These are phyloP conservation scores for Diaporthe vaccinii DNA, from an alignment of 2,329 filamentous ascomycete genomes.

Conservation along the genomic window DNA sequence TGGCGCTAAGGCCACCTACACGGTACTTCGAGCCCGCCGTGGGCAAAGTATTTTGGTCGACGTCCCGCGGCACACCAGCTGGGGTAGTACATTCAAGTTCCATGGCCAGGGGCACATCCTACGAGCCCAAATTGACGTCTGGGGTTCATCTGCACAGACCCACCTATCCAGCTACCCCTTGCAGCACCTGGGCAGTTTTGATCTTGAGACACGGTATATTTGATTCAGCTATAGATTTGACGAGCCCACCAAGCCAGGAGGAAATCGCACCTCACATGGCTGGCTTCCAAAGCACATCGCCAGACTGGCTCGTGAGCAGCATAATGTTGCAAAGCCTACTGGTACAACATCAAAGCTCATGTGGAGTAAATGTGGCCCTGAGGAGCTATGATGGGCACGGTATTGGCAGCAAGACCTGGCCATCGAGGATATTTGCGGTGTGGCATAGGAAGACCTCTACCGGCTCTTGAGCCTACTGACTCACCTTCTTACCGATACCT, in stretches of 20 bases:
- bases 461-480: not conserved
- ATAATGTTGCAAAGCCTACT: not conserved
- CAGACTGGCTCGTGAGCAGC: not conserved
- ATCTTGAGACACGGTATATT: slow-evolving; percentile 20
- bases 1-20: slow-evolving; percentile 32
- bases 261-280: not conserved
- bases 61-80: not conserved
- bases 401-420: not conserved
- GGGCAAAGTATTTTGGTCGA: slow-evolving; percentile 18
- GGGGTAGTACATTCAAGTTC: slow-evolving; percentile 6
- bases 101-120: not conserved
- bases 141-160: slow-evolving; percentile 16
- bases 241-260: not conserved
- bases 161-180: slow-evolving; percentile 17
- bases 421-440: not conserved
- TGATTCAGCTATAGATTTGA: slow-evolving; percentile 18
- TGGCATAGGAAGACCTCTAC: not conserved
- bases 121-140: slow-evolving; percentile 27
- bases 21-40: not conserved
- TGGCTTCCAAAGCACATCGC: not conserved
- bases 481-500: not conserved
- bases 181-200: not conserved
- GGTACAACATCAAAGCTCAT: not conserved
- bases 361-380: not conserved
- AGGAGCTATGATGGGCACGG: not conserved